Evolutionary conservation across 192 early-diverging fungal species (phyloP), one percentile per base, ranked within the genome.

Genomic region (Gaertneriomyces sp.): DNA sequence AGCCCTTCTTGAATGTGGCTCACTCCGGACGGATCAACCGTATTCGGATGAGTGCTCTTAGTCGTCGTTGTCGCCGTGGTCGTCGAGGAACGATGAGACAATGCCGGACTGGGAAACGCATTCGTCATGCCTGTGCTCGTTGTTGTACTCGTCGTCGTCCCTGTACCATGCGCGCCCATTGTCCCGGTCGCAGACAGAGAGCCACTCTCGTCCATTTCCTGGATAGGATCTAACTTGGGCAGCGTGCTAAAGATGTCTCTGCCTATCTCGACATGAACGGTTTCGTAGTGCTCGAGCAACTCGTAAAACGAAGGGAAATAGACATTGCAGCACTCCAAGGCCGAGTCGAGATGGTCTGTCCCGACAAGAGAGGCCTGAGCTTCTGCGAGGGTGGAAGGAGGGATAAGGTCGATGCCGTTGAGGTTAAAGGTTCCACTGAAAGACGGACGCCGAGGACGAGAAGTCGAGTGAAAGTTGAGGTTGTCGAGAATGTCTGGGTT

Each of bases 341-440:
- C 39, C 9, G 51, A 17, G 42, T 63, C 69, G 39, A 64, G 54
- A 14, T 53, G 12, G 25, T 33, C 25, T 1, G 25, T 33, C 2
- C 25, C 25, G 25, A 33, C 25, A 45, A 20, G 46, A 14, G 50
- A 19, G 38, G 60, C 41, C 9, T 58, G 42, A 5, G 11, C 64
- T 7, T 66, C 67, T n/a, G 6, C 6, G 51, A 33, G 52, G n/a
- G 10, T 45, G 38, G 58, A 19, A 40, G 67, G n/a, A 3, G 69
- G 42, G 39, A 71, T 71, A 45, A 71, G 16, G 62, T 71, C 69
- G 19, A 71, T 71, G 8, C 69, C 69, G 39, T 42, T 44, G 6
- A 71, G 52, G 33, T 61, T 58, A 2, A 58, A 20, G 1, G 69
- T 63, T 0, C 69, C 69, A 41, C 61, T 42, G 42, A 71, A 58